Conservation (phyloP, 805 yeast species). For the Saturnispora serradocipensis region DNA sequence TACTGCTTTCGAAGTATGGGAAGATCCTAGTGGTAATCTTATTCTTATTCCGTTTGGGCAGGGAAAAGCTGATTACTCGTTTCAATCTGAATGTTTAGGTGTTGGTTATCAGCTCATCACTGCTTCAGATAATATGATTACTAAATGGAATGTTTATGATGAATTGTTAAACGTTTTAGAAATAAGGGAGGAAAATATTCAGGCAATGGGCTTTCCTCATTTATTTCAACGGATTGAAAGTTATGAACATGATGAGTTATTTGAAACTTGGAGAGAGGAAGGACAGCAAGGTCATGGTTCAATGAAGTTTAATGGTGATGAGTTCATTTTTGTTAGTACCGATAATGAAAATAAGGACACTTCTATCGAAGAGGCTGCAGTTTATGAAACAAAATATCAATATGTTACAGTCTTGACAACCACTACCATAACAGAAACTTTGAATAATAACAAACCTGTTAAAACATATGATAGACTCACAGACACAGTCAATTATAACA, state of each 20-base stretch:
- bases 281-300: slow-evolving; percentile 11
- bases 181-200: slow-evolving; percentile 22
- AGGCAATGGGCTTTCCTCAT: slow-evolving; percentile 23
- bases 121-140: slow-evolving; percentile 8
- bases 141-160: not conserved
- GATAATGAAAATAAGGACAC: slow-evolving; percentile 7
- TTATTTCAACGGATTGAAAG: slow-evolving; percentile 17
- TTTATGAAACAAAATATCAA: slow-evolving; percentile 5
- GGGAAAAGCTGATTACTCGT: not conserved
- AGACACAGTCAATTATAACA: not conserved
- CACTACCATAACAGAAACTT: slow-evolving; percentile 10
- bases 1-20: slow-evolving; percentile 22
- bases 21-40: slow-evolving; percentile 18
- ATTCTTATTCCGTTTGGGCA: slow-evolving; percentile 19
- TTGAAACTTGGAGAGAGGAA: slow-evolving; percentile 9
- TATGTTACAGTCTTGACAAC: slow-evolving; percentile 10
- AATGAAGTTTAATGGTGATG: slow-evolving; percentile 19
- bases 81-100: slow-evolving; percentile 1
- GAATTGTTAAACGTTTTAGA: slow-evolving; percentile 7
- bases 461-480: not conserved
- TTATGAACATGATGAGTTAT: slow-evolving; percentile 2
- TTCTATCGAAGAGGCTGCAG: not conserved
- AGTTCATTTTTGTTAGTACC: slow-evolving; percentile 23
- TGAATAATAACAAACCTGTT: not conserved
- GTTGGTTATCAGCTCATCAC: slow-evolving; percentile 11